These are phyloP conservation scores for Pseudocercospora crystallina DNA, from an alignment of 2,329 filamentous ascomycete genomes.

Conservation along the genomic window DNA sequence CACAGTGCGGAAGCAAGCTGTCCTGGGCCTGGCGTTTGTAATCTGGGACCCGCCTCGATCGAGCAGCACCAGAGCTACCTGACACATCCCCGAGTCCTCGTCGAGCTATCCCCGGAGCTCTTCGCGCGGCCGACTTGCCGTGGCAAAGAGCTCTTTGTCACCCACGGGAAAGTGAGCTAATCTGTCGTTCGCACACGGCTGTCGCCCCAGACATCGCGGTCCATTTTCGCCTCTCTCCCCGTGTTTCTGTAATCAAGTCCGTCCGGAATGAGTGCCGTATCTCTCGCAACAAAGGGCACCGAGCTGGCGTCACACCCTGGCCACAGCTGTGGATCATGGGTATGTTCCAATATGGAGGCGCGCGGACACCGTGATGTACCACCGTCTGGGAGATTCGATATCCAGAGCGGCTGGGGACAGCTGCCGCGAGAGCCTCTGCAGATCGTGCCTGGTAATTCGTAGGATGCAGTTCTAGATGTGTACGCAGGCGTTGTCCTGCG, in stretches of 20 bases:
- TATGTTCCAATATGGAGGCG: background rate
- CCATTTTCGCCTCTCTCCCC: too few species aligned
- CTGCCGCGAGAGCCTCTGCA: slow-evolving; percentile 4
- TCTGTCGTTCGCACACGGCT: too few species aligned
- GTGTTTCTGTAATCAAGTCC: too few species aligned
- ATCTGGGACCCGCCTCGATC: slow-evolving; percentile 4
- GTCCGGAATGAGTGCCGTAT: too few species aligned
- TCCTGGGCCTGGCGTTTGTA: slow-evolving; percentile 3
- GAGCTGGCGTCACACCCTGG: background rate
- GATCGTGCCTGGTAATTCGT: slow-evolving; percentile 2
- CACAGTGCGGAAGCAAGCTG: background rate
- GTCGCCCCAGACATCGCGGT: too few species aligned
- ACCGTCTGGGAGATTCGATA: background rate
- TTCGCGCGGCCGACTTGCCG: slow-evolving; percentile 1
- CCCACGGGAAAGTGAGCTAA: too few species aligned
- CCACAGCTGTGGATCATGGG: background rate
- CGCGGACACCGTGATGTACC: background rate
- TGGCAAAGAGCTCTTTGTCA: background rate
- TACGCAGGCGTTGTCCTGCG: too few species aligned
- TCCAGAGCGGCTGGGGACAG: background rate
- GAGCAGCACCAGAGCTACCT: background rate
- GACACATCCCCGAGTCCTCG: background rate
- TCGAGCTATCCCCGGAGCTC: slow-evolving; percentile 18
- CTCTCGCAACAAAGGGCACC: slow-evolving; percentile 2
- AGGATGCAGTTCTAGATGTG: background rate